Evolutionary conservation across 2,329 filamentous ascomycete genomes (phyloP).

Genomic region (Hymenoscyphus repandus): DNA sequence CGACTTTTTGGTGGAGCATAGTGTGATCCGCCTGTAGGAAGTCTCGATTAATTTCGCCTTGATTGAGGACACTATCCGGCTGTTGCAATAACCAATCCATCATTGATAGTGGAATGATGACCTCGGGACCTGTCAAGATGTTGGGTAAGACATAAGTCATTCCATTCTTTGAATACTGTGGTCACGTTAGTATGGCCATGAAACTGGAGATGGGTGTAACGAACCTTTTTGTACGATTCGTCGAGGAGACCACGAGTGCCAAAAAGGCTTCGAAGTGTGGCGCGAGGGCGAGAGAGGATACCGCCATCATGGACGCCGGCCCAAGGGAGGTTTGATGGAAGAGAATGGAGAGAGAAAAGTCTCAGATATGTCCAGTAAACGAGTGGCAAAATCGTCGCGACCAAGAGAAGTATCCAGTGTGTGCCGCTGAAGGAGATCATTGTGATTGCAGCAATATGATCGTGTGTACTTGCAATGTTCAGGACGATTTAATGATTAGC

Average conservation of each 20-base stretch:
- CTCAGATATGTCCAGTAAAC: constrained; percentile 9
- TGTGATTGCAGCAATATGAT: not conserved
- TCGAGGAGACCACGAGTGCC: constrained; percentile 16
- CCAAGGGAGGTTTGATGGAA: constrained; percentile 17
- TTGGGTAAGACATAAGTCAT: constrained; percentile 38
- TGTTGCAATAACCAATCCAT: constrained; percentile 38
- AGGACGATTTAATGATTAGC: too few relatives aligned
- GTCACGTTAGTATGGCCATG: constrained; percentile 1
- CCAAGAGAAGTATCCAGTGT: not conserved
- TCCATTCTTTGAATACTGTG: constrained; percentile 39
- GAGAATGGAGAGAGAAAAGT: constrained; percentile 13
- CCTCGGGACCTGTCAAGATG: constrained; percentile 35
- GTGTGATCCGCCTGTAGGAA: constrained; percentile 35
- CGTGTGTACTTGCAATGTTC: not conserved
- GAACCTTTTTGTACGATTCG: constrained; percentile 20
- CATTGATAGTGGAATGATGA: constrained; percentile 38
- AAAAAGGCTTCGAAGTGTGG: constrained; percentile 14
- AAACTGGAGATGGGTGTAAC: not conserved
- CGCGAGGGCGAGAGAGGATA: constrained; percentile 13
- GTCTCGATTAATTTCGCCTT: constrained; percentile 35
- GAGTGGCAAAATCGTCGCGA: not conserved
- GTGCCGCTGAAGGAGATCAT: not conserved
- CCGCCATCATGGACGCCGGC: constrained; percentile 6
- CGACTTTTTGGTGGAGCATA: constrained; percentile 21
- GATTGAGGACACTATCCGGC: constrained; percentile 34